Conservation (phyloP, 257 asterid species). For the Agastache rugosa region DNA sequence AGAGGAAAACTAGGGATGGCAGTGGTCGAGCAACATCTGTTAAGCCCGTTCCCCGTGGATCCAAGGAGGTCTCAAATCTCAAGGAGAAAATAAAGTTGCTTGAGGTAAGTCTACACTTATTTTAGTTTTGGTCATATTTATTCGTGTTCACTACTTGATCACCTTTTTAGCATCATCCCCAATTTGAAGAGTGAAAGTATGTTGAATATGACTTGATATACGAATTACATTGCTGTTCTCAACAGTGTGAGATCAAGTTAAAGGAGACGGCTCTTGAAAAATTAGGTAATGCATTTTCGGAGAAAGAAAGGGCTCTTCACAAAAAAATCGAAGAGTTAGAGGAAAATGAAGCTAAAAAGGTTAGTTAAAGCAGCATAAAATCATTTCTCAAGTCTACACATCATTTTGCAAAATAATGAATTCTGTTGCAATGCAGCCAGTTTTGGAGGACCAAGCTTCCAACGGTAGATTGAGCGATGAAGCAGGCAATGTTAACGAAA, state of each 20-base stretch:
- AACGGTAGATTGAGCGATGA: slow-evolving; percentile 15
- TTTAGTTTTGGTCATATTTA: neutral
- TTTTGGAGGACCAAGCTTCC: slow-evolving; percentile 34
- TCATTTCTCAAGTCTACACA: neutral
- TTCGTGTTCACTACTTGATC: neutral
- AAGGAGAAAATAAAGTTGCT: slow-evolving; percentile 79
- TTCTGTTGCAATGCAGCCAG: slow-evolving; percentile 43
- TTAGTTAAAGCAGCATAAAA: slow-evolving; percentile 30
- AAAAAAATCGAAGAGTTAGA: slow-evolving; percentile 69
- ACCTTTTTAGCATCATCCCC: neutral
- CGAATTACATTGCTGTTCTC: slow-evolving; percentile 4
- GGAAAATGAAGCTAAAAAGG: slow-evolving; percentile 49
- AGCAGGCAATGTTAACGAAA: neutral
- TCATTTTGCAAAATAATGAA: neutral
- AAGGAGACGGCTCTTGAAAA: slow-evolving; percentile 69
- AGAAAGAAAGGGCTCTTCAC: slow-evolving; percentile 73
- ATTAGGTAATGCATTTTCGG: slow-evolving; percentile 55
- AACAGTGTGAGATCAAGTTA: slow-evolving; percentile 65
- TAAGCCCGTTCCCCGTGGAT: slow-evolving; percentile 46
- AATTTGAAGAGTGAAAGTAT: neutral
- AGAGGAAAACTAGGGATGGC: slow-evolving; percentile 67
- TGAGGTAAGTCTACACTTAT: slow-evolving; percentile 58
- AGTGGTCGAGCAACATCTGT: slow-evolving; percentile 39
- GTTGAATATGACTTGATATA: neutral
- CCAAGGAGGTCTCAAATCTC: slow-evolving; percentile 68